phyloP scores from a whole-genome alignment of 2,329 filamentous ascomycete species.

The Cladosporium sp. region DNA sequence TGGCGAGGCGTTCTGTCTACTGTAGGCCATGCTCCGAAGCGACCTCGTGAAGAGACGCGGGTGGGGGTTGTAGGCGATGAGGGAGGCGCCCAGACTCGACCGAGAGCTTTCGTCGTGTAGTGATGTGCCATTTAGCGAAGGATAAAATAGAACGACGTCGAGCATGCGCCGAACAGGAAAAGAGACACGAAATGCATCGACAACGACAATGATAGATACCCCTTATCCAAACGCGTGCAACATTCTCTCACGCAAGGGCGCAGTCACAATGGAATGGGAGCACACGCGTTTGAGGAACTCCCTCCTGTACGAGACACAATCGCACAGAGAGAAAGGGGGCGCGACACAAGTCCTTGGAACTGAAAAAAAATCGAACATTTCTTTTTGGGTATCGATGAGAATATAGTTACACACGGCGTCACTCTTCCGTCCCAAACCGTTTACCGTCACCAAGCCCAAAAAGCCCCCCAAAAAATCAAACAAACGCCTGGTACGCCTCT shows the following conservation, averaged over 20 bases:
- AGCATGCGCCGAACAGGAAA: no score
- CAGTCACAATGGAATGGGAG: no score
- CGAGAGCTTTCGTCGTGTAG: slow-evolving; percentile 14
- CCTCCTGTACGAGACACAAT: no score
- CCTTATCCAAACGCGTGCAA: no score
- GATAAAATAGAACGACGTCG: no score
- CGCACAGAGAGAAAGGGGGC: no score
- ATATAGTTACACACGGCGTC: slow-evolving; percentile 7
- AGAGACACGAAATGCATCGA: no score
- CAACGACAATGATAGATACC: no score
- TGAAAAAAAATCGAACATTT: neutral
- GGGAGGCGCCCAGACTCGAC: slow-evolving; percentile 12
- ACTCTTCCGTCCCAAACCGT: no score
- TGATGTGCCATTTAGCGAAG: slow-evolving; percentile 7
- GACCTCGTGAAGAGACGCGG: slow-evolving; percentile 1
- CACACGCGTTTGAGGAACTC: no score
- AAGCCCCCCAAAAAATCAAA: neutral
- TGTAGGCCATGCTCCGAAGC: neutral
- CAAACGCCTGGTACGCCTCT: neutral
- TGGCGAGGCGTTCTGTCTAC: neutral
- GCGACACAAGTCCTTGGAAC: neutral
- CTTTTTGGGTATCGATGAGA: slow-evolving; percentile 9
- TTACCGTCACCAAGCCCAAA: no score
- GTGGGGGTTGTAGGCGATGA: neutral
- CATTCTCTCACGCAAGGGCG: no score